Percentiles rank a stretch among this genome's conserved stretches.
phyloP scores from a whole-genome alignment of 2,329 filamentous ascomycete genomes.

The Colletotrichum endophyticum region DNA sequence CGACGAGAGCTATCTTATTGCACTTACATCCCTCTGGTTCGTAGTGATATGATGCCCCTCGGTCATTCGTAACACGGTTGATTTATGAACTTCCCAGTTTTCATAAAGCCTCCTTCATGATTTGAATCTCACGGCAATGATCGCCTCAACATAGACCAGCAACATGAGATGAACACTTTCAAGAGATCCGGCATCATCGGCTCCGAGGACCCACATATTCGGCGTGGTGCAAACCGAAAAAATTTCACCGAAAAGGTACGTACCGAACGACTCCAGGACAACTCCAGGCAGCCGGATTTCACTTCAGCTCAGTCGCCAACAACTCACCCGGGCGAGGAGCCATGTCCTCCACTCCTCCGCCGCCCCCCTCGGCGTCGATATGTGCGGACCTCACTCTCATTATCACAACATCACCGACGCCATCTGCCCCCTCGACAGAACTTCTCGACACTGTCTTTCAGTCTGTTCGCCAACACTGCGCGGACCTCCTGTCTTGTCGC shows the following conservation, averaged over 20 bases:
- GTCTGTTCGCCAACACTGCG: slow-evolving; percentile 50
- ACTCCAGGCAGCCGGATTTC: neutral
- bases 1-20: neutral
- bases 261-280: neutral
- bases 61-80: neutral
- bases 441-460: slow-evolving; percentile 50
- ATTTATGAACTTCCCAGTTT: neutral
- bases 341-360: neutral
- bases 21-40: neutral
- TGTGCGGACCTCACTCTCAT: slow-evolving; percentile 43
- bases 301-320: neutral
- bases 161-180: neutral
- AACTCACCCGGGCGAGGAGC: neutral
- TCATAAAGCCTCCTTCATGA: neutral
- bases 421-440: slow-evolving; percentile 57
- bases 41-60: neutral
- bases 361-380: neutral
- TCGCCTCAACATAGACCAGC: neutral
- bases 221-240: neutral
- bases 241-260: neutral
- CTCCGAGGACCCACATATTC: neutral
- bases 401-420: slow-evolving; percentile 61
- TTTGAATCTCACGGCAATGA: neutral
- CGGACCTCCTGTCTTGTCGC: slow-evolving; percentile 41
- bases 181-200: neutral